A percentile compares a stretch with the other conserved stretches of the same genome.
phyloP scores from a whole-genome alignment of 768 basidiomycete species.

The Pleurotus giganteus region DNA sequence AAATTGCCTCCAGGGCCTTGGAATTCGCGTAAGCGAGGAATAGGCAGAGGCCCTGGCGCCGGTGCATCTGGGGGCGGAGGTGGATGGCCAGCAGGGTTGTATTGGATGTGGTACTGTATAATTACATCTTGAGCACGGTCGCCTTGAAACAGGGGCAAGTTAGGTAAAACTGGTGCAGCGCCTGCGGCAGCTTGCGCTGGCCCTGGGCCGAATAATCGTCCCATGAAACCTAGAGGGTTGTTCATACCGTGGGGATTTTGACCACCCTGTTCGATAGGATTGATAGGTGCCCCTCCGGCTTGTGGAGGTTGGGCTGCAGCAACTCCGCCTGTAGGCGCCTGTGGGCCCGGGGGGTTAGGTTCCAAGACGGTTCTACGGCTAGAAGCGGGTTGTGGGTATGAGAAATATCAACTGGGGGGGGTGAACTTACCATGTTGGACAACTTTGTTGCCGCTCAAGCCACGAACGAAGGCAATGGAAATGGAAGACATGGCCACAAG shows the following conservation, averaged over 20 bases:
- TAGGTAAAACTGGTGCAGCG: slow-evolving; percentile 16
- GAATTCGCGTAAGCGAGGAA: slow-evolving; percentile 62
- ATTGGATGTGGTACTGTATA: slow-evolving; percentile 65
- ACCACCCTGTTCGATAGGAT: slow-evolving; percentile 25
- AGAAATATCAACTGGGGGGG: slow-evolving; percentile 11
- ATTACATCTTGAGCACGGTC: slow-evolving; percentile 41
- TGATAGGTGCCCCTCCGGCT: slow-evolving; percentile 25
- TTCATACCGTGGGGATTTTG: slow-evolving; percentile 39
- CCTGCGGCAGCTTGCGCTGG: slow-evolving; percentile 25
- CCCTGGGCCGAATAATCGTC: slow-evolving; percentile 50
- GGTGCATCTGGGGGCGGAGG: not conserved
- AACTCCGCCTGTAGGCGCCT: slow-evolving; percentile 25
- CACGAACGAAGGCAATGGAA: slow-evolving; percentile 96
- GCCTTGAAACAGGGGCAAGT: slow-evolving; percentile 16
- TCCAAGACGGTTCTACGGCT: slow-evolving; percentile 82
- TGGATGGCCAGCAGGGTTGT: slow-evolving; percentile 40
- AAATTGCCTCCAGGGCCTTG: slow-evolving; percentile 62
- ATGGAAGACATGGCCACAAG: slow-evolving; percentile 97
- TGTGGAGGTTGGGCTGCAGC: slow-evolving; percentile 24
- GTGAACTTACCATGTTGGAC: slow-evolving; percentile 87
- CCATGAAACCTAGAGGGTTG: slow-evolving; percentile 52
- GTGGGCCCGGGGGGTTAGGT: slow-evolving; percentile 32
- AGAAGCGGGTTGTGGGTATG: slow-evolving; percentile 9
- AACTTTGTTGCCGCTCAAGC: slow-evolving; percentile 98
- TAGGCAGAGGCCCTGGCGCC: slow-evolving; percentile 28